Percentiles rank a stretch among this genome's conserved stretches.
phyloP scores from a whole-genome alignment of 345 rosid species.

The Bretschneidera sinensis region DNA sequence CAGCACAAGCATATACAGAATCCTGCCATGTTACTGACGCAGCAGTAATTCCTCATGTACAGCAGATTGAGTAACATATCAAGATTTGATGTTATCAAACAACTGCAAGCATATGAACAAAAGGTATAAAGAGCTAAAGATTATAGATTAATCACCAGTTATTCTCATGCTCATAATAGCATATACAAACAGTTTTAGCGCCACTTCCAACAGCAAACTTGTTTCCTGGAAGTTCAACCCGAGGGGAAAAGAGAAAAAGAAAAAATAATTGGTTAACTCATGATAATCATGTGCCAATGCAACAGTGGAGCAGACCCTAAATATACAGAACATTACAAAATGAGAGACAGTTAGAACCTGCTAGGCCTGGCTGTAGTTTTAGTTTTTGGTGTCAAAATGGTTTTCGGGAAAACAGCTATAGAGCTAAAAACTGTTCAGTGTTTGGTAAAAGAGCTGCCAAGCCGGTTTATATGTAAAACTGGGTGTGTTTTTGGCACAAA shows the following conservation, averaged over 20 bases:
- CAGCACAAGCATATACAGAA: too few relatives aligned
- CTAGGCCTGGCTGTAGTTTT: too few relatives aligned
- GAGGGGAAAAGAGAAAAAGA: background rate
- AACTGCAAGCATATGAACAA: background rate
- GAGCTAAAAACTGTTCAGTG: too few relatives aligned
- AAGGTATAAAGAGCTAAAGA: conserved; percentile 1
- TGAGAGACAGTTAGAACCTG: too few relatives aligned
- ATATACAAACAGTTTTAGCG: conserved; percentile 92
- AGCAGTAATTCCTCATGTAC: background rate
- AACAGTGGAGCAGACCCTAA: background rate
- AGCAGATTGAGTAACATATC: background rate
- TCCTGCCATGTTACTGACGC: background rate
- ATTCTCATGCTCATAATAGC: conserved; percentile 98
- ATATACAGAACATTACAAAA: too few relatives aligned
- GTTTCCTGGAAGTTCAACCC: conserved; percentile 52
- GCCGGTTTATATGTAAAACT: too few relatives aligned
- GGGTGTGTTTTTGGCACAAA: too few relatives aligned
- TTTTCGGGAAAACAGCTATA: too few relatives aligned
- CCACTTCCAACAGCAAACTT: conserved; percentile 99
- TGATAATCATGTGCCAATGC: background rate
- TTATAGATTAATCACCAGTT: conserved; percentile 59
- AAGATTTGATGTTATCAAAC: background rate
- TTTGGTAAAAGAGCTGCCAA: too few relatives aligned
- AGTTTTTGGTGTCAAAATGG: too few relatives aligned
- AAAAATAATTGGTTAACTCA: background rate